Conservation (phyloP, 306 rosid genomes). For the cucumber (Cucumis sativus) region DNA sequence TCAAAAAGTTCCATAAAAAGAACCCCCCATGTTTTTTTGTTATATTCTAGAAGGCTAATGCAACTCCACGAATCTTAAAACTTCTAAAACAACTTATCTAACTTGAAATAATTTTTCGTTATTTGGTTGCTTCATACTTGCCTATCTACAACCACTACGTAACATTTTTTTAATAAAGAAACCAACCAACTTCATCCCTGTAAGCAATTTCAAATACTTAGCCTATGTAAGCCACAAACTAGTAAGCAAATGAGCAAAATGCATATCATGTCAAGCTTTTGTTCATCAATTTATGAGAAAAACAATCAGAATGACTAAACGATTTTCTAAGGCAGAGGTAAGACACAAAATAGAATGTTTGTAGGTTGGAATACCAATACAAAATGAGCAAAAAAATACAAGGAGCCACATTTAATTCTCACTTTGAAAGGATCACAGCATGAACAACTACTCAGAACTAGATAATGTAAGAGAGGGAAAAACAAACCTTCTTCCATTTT, state of each 20-base stretch:
- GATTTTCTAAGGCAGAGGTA: not conserved
- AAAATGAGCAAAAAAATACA: not conserved
- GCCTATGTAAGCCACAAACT: not conserved
- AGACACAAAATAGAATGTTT: not conserved
- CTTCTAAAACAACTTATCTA: not conserved
- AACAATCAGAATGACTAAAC: not conserved
- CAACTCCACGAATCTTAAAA: not conserved
- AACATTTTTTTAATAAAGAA: not conserved
- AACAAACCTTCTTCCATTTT: conserved; percentile 40
- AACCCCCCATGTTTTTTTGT: not conserved
- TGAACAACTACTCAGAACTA: not conserved
- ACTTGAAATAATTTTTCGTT: not conserved
- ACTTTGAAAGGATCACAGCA: not conserved
- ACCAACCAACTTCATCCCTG: not conserved
- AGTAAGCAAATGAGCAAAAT: not conserved
- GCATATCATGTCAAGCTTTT: not conserved
- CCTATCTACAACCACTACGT: not conserved
- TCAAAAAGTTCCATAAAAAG: not conserved
- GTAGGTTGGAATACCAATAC: not conserved
- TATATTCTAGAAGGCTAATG: not conserved
- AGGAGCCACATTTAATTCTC: not conserved
- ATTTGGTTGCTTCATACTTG: not conserved
- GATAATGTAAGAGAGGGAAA: conserved; percentile 3
- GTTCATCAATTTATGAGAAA: not conserved
- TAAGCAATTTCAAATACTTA: not conserved